These are phyloP conservation scores for Leishmania braziliensis DNA, from an alignment of 208 protist species.

Conservation along the genomic window DNA sequence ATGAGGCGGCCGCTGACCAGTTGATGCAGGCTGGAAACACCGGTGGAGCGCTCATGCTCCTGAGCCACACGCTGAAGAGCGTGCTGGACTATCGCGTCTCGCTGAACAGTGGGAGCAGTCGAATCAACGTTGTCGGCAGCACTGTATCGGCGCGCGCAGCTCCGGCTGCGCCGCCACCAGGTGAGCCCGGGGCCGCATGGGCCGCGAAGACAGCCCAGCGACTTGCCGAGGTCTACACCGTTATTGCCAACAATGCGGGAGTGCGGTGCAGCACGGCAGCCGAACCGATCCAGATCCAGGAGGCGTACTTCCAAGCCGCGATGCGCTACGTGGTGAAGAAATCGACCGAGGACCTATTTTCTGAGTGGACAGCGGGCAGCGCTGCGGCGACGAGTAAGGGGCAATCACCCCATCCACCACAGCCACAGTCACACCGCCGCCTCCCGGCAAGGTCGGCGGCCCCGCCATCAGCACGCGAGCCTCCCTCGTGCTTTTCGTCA, in stretches of 20 bases:
- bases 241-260: slow-evolving; percentile 57
- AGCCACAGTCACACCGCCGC: not conserved
- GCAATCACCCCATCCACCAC: not conserved
- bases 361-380: slow-evolving; percentile 24
- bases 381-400: not conserved
- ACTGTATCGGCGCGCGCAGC: not conserved
- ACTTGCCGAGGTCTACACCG: slow-evolving; percentile 50
- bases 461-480: not conserved
- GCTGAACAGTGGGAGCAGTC: too few species aligned
- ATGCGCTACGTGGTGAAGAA: slow-evolving; percentile 36
- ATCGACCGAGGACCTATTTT: slow-evolving; percentile 18
- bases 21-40: slow-evolving; percentile 20
- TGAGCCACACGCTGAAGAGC: slow-evolving; percentile 13
- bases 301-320: slow-evolving; percentile 51
- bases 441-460: not conserved
- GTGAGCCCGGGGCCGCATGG: slow-evolving; percentile 2
- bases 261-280: slow-evolving; percentile 52
- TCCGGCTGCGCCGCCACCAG: not conserved
- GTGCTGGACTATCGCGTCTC: not conserved
- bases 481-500: not conserved
- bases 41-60: slow-evolving; percentile 7
- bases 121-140: not conserved
- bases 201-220: slow-evolving; percentile 38
- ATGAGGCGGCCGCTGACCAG: not conserved
- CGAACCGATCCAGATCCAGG: slow-evolving; percentile 41